Percentiles rank a stretch among this genome's conserved stretches.
phyloP scores from a whole-genome alignment of 2,329 filamentous ascomycete species.

The Penicillium decumbens region DNA sequence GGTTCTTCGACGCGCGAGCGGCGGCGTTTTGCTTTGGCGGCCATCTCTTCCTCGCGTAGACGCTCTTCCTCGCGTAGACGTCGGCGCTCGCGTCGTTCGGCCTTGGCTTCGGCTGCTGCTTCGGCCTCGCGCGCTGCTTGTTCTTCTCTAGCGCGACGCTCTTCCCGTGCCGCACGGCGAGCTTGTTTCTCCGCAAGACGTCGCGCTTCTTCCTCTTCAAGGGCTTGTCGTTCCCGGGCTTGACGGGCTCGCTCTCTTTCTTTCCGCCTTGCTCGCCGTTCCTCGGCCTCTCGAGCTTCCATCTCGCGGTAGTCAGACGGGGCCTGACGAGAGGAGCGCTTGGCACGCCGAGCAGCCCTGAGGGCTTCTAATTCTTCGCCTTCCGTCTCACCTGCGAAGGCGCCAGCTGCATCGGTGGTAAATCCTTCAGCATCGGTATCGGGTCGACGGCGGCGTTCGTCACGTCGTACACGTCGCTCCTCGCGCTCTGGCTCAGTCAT shows the following conservation, averaged over 20 bases:
- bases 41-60: slow-evolving; percentile 33
- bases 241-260: slow-evolving; percentile 46
- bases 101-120: slow-evolving; percentile 35
- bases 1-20: slow-evolving; percentile 31
- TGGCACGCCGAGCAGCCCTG: slow-evolving; percentile 58
- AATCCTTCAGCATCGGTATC: slow-evolving; percentile 50
- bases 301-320: slow-evolving; percentile 33
- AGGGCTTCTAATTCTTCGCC: slow-evolving; percentile 57
- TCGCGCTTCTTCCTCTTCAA: slow-evolving; percentile 37
- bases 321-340: slow-evolving; percentile 40
- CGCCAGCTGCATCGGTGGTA: slow-evolving; percentile 40
- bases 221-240: slow-evolving; percentile 34
- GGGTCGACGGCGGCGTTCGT: slow-evolving; percentile 37
- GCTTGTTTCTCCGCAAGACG: slow-evolving; percentile 32
- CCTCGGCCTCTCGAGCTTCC: slow-evolving; percentile 35
- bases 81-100: slow-evolving; percentile 40
- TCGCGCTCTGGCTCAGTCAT: slow-evolving; percentile 36
- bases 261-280: slow-evolving; percentile 46
- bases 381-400: slow-evolving; percentile 38
- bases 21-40: slow-evolving; percentile 31
- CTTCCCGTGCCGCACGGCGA: slow-evolving; percentile 34
- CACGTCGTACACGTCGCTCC: slow-evolving; percentile 33
- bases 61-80: slow-evolving; percentile 35
- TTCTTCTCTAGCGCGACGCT: slow-evolving; percentile 42
- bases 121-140: slow-evolving; percentile 38